Conservation (phyloP, 495 filamentous ascomycete genomes). For the Corynascus novoguineensis region DNA sequence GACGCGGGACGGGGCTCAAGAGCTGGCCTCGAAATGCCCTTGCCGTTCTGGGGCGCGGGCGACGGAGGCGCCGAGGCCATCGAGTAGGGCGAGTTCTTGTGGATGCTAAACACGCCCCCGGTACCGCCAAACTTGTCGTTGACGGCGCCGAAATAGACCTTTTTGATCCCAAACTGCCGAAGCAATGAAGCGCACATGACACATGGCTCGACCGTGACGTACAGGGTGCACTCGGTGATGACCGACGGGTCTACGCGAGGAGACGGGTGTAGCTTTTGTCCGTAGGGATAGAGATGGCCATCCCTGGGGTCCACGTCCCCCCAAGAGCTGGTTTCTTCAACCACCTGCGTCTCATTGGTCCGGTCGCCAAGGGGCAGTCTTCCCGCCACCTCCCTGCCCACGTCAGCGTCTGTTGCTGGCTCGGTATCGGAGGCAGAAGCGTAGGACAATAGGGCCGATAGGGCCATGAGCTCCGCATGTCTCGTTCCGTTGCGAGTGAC, state of each 20-base stretch:
- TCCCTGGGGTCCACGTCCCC: conserved; percentile 41
- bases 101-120: conserved; percentile 81
- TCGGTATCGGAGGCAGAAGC: conserved; percentile 16
- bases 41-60: conserved; percentile 27
- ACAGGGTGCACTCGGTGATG: conserved; percentile 69
- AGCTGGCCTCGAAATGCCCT: conserved; percentile 25
- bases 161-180: conserved; percentile 71
- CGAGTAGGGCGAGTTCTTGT: conserved; percentile 57
- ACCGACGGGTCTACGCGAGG: conserved; percentile 46
- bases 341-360: conserved; percentile 13
- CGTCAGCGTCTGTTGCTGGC: conserved; percentile 3
- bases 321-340: conserved; percentile 29
- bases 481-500: conserved; percentile 78
- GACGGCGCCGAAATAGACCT: conserved; percentile 87
- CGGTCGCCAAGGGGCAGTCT: conserved; percentile 20
- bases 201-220: conserved; percentile 96
- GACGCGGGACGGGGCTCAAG: conserved; percentile 25
- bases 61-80: conserved; percentile 25
- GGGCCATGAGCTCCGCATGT: conserved; percentile 88
- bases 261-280: conserved; percentile 44
- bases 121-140: conserved; percentile 97
- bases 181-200: conserved; percentile 97
- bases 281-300: conserved; percentile 45
- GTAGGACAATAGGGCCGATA: conserved; percentile 51
- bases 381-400: background rate